Base-by-base conservation (phyloP, 768 basidiomycete genomes). In the Basidioascus undulatus region DNA sequence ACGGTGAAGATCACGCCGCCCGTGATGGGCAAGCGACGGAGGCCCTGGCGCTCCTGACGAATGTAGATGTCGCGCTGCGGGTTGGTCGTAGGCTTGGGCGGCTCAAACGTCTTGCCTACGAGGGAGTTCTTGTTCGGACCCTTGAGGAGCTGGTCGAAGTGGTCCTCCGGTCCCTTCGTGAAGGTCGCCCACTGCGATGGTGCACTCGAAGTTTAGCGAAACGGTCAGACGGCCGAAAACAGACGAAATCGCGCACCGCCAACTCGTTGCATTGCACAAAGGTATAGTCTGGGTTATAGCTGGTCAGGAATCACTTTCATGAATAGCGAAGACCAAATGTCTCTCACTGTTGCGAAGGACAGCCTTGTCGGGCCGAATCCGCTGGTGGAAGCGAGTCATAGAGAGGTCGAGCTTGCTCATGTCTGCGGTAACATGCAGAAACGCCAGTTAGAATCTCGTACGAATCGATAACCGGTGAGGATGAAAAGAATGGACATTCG, bases 281-380 rank as follows among this genome's bases (percentile, higher is more conserved):
- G n/a, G n/a, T n/a, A n/a, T n/a, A n/a, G n/a, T n/a, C n/a, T n/a
- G n/a, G n/a, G n/a, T n/a, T n/a, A n/a, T n/a, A n/a, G n/a, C n/a
- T n/a, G n/a, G n/a, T n/a, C n/a, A n/a, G n/a, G n/a, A n/a, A n/a
- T n/a, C n/a, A n/a, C n/a, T n/a, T n/a, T n/a, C n/a, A n/a, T n/a
- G n/a, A n/a, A n/a, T n/a, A n/a, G n/a, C n/a, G n/a, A n/a, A n/a
- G n/a, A n/a, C n/a, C n/a, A n/a, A n/a, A n/a, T n/a, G n/a, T n/a
- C n/a, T n/a, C n/a, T n/a, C n/a, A n/a, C 79, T 79, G 57, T 72
- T 72, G 39, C 77, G 68, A 40, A 64, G 56, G 37, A 79, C 70
- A 8, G 75, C 71, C 53, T 75, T 72, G 54, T 74, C 69, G 35
- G 74, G 62, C 20, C 68, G 46, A 50, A 79, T 55, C 37, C 70